Conservation (phyloP, 495 filamentous ascomycete species). For the Penicillium maclennaniae region DNA sequence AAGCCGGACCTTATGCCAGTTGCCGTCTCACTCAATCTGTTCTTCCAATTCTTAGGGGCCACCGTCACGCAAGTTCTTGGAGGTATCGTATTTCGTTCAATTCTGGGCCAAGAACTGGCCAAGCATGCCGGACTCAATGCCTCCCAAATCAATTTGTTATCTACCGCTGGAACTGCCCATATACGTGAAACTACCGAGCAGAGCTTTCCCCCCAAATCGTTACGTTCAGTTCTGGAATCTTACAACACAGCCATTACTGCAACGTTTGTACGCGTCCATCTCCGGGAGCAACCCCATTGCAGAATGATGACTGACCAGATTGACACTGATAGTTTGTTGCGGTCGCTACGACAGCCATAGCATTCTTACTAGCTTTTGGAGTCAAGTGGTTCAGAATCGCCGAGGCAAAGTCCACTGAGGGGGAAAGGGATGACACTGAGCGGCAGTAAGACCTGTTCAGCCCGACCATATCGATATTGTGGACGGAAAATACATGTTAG, state of each 20-base stretch:
- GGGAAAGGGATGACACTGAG: not conserved
- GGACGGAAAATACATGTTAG: no score
- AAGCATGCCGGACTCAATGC: not conserved
- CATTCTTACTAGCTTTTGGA: not conserved
- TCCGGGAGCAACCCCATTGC: not conserved
- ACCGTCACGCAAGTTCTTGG: slow-evolving; percentile 6
- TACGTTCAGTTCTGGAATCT: not conserved
- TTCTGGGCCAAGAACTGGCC: not conserved
- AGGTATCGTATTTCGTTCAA: not conserved
- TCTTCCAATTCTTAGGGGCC: slow-evolving; percentile 38
- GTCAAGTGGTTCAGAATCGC: not conserved
- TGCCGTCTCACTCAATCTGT: slow-evolving; percentile 55
- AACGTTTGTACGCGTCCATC: not conserved
- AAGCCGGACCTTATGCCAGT: slow-evolving; percentile 49
- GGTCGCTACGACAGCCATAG: not conserved
- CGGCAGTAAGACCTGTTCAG: not conserved
- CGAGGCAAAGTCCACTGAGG: not conserved
- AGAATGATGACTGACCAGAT: not conserved
- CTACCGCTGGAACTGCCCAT: not conserved
- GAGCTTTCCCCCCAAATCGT: not conserved
- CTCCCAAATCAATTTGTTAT: not conserved
- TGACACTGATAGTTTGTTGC: not conserved
- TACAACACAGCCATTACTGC: not conserved
- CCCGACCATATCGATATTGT: no score
- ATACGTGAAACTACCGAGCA: not conserved